Evolutionary conservation across 495 filamentous ascomycete species (phyloP), one percentile per base, ranked within the genome.

Genomic region (Mycothermus thermophilus): DNA sequence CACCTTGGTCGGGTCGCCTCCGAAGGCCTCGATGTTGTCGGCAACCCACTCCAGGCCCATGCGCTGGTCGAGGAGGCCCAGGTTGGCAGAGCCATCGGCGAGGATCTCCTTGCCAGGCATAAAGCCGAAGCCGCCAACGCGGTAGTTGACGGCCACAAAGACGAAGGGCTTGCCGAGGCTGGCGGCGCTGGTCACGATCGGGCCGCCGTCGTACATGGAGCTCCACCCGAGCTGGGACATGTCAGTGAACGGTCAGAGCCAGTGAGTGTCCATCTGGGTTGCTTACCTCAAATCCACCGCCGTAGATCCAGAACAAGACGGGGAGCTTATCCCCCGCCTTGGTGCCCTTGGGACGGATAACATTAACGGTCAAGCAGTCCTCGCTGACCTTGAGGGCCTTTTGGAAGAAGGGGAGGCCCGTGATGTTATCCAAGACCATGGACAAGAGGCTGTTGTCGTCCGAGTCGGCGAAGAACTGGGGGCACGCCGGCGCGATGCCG

Each of bases 291-390:
- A 82, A 80, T 1, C 71, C 77, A 30, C 80, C 79, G 13, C 78
- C 79, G 47, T 69, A 81, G 33, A 86, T 83, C 79, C 79, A 83
- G 16, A 80, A 70, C 24, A 78, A 59, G 14, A 84, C 77, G 0
- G 80, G 79, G 3, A 83, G 55, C 29, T 73, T 71, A 3, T 70
- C 57, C n/a, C 55, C 58, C 0, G 57, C 46, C 34, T 48, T 65
- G 27, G 63, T 75, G 11, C 71, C 77, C 0, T 60, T 40, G 8
- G 80, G 80, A 15, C 79, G 74, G 15, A 73, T 57, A 16, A 84
- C 67, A 34, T 72, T 74, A 27, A 84, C 52, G 21, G 60, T 76
- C 35, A 84, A 50, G 50, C 80, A 84, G 54, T 83, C 79, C 48
- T 84, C 79, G 27, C 60, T 67, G 16, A 68, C 47, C 5, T 50